Percentiles rank a stretch among this genome's conserved stretches.
These are phyloP conservation scores for Aspergillus amoenus DNA, from an alignment of 2,329 filamentous ascomycete species.

Conservation along the genomic window DNA sequence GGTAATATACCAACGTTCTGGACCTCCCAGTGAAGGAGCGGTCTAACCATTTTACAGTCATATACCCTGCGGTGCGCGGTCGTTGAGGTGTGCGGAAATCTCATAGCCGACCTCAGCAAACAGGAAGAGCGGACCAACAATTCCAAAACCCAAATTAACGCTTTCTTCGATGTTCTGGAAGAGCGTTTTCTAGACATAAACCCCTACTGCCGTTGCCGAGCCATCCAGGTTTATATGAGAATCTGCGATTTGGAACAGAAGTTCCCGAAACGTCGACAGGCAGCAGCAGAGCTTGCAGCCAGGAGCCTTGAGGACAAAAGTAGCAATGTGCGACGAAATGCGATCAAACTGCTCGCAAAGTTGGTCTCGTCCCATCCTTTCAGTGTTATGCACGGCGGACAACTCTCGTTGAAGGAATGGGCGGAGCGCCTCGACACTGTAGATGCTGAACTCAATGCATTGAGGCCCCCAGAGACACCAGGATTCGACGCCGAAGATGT, in stretches of 20 bases:
- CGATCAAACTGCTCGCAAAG: conserved; percentile 85
- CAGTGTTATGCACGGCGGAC: conserved; percentile 83
- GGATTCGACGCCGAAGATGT: conserved; percentile 68
- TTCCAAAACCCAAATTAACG: conserved; percentile 90
- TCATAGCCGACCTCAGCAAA: conserved; percentile 85
- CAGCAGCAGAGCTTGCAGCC: conserved; percentile 80
- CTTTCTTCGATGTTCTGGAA: conserved; percentile 95
- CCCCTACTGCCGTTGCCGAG: conserved; percentile 88
- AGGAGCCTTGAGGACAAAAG: conserved; percentile 95
- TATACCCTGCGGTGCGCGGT: conserved; percentile 91
- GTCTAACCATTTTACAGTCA: conserved; percentile 54
- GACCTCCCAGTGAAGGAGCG: background rate
- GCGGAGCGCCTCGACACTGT: conserved; percentile 76
- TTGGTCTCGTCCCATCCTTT: conserved; percentile 95
- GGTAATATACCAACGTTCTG: conserved; percentile 47
- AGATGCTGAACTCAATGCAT: conserved; percentile 74
- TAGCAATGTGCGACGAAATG: conserved; percentile 92
- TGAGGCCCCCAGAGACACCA: conserved; percentile 72
- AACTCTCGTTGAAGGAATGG: conserved; percentile 85
- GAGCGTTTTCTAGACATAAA: conserved; percentile 96
- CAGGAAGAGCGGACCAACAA: conserved; percentile 90
- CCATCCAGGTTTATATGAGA: conserved; percentile 89
- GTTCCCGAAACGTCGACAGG: conserved; percentile 87
- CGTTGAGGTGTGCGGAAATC: conserved; percentile 95
- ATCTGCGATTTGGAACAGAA: conserved; percentile 95